A percentile compares a stretch with the other conserved stretches of the same genome.
These are phyloP conservation scores for Spathaspora sp. DNA, from an alignment of 1,139 yeast species.

Conservation along the genomic window DNA sequence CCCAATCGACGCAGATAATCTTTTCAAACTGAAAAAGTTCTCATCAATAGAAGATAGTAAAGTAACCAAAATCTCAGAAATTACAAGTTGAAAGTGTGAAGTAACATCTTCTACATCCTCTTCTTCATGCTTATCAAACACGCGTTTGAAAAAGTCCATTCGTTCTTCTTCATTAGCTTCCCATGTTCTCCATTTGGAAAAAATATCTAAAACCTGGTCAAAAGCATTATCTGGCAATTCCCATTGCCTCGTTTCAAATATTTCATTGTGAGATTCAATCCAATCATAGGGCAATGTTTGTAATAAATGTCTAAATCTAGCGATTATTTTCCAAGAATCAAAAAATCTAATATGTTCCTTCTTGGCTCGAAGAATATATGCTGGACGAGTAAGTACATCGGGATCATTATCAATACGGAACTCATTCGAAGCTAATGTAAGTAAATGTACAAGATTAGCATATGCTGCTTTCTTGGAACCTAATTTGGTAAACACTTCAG, in stretches of 20 bases:
- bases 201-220: constrained; percentile 54
- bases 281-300: constrained; percentile 59
- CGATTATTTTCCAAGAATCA: constrained; percentile 85
- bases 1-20: constrained; percentile 12
- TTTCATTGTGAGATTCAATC: constrained; percentile 28
- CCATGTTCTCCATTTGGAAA: constrained; percentile 91
- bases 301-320: constrained; percentile 73
- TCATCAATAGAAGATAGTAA: constrained; percentile 5
- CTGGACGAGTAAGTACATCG: constrained; percentile 84
- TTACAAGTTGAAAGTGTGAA: constrained; percentile 8
- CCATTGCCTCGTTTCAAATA: constrained; percentile 25
- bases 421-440: constrained; percentile 62
- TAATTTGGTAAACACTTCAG: constrained; percentile 18
- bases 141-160: constrained; percentile 50
- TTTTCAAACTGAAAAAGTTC: constrained; percentile 19
- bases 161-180: constrained; percentile 55
- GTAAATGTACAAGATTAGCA: constrained; percentile 50
- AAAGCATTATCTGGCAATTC: constrained; percentile 53
- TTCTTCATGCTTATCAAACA: constrained; percentile 25
- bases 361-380: constrained; percentile 71
- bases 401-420: constrained; percentile 78
- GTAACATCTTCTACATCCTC: background rate
- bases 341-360: constrained; percentile 73
- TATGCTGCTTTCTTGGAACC: constrained; percentile 17
- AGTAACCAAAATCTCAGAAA: constrained; percentile 7